A percentile compares a stretch with the other conserved stretches of the same genome.
These are phyloP conservation scores for Macrolepiota fuliginosa DNA, from an alignment of 768 basidiomycete species.

Conservation along the genomic window DNA sequence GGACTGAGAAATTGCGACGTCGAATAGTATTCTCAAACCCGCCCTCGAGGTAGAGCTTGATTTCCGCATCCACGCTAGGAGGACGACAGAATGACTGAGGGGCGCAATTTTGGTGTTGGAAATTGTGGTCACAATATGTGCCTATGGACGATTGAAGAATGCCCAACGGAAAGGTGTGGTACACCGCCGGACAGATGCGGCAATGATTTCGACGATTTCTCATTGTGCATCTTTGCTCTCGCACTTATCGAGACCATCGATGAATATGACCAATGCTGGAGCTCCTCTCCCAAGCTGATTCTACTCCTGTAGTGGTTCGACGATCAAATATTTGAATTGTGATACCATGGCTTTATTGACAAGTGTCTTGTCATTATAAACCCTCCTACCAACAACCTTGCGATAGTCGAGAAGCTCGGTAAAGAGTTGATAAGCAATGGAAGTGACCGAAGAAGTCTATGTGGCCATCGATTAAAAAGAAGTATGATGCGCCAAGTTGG, in stretches of 20 bases:
- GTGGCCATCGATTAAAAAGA: constrained; percentile 1
- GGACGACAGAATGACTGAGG: not conserved
- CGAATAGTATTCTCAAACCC: not conserved
- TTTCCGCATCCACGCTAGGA: not conserved
- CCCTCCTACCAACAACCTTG: not conserved
- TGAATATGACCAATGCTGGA: not conserved
- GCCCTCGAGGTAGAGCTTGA: not conserved
- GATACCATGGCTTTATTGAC: not conserved
- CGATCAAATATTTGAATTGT: not conserved
- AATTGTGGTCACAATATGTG: not conserved
- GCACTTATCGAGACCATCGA: constrained; percentile 6
- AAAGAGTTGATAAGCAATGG: constrained; percentile 9
- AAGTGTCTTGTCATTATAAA: not conserved
- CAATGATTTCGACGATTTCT: constrained; percentile 3
- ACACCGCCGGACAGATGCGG: not conserved
- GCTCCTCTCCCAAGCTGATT: not conserved
- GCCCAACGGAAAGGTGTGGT: not conserved
- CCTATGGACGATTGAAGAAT: constrained; percentile 1
- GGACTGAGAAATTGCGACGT: not conserved
- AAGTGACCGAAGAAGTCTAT: not conserved
- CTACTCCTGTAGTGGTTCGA: not conserved
- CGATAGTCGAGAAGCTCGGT: not conserved
- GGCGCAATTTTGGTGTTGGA: not conserved
- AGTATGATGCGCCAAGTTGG: constrained; percentile 9
- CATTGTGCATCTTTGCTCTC: not conserved